These are phyloP conservation scores for Cladosporium sp. DNA, from an alignment of 2,329 filamentous ascomycete genomes.

Conservation along the genomic window DNA sequence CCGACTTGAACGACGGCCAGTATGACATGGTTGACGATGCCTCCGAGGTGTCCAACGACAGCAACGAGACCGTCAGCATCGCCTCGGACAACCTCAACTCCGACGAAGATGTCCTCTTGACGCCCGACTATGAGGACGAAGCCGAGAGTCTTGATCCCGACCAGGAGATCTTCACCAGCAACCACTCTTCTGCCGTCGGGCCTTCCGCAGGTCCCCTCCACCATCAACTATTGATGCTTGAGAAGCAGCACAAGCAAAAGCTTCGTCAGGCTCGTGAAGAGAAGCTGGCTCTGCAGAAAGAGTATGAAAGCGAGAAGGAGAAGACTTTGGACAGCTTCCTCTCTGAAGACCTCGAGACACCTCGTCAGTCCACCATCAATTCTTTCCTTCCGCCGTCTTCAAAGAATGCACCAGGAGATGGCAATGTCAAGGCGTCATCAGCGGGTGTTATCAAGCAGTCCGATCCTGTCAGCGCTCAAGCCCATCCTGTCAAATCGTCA, in stretches of 20 bases:
- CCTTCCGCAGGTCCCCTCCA: neutral
- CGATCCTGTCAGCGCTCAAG: neutral
- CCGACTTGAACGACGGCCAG: slow-evolving; percentile 21
- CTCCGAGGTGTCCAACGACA: slow-evolving; percentile 26
- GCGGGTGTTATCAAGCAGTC: neutral
- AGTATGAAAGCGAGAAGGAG: slow-evolving; percentile 22
- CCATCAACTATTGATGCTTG: slow-evolving; percentile 5
- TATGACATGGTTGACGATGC: slow-evolving; percentile 32
- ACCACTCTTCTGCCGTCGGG: neutral
- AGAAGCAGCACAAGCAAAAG: neutral
- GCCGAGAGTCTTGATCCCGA: slow-evolving; percentile 15
- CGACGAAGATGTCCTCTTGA: slow-evolving; percentile 17
- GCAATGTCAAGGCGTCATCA: neutral
- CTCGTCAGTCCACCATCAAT: slow-evolving; percentile 26
- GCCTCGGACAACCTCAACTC: slow-evolving; percentile 19
- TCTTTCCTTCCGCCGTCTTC: neutral
- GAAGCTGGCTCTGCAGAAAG: neutral
- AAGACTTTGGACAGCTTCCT: slow-evolving; percentile 25
- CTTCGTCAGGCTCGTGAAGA: neutral
- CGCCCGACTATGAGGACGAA: slow-evolving; percentile 18
- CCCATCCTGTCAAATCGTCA: neutral
- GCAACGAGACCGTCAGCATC: slow-evolving; percentile 30
- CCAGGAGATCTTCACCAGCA: neutral
- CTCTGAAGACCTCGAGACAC: slow-evolving; percentile 30
- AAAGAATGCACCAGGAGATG: neutral